A percentile compares a stretch with the other conserved stretches of the same genome.
Conservation (phyloP, 768 basidiomycete genomes). For the Mycena polygramma region DNA sequence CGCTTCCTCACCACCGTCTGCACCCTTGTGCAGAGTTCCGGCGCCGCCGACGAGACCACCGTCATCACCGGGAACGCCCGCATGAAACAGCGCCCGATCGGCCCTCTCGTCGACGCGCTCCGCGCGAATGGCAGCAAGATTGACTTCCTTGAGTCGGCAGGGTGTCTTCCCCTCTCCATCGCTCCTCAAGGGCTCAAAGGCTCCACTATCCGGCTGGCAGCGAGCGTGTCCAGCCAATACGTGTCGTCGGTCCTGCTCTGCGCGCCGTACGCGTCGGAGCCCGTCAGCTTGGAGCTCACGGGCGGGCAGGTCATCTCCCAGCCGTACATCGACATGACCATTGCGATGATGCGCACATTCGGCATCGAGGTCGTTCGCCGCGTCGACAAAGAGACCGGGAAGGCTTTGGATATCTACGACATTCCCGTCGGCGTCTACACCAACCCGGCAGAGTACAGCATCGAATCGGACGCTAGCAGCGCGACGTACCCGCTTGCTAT, state of each 20-base stretch:
- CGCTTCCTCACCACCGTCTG: conserved; percentile 98
- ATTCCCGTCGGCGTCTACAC: conserved; percentile 85
- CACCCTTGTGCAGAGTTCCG: conserved; percentile 76
- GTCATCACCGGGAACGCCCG: conserved; percentile 97
- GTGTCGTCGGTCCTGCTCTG: conserved; percentile 97
- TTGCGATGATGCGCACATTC: conserved; percentile 97
- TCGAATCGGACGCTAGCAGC: conserved; percentile 95
- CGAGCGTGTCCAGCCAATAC: conserved; percentile 97
- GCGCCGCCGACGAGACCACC: conserved; percentile 64
- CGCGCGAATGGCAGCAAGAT: conserved; percentile 84
- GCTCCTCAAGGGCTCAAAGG: conserved; percentile 87
- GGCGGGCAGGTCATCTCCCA: conserved; percentile 98
- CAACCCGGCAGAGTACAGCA: conserved; percentile 86
- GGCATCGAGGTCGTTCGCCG: conserved; percentile 83
- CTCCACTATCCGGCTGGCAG: conserved; percentile 86
- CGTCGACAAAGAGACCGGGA: conserved; percentile 68
- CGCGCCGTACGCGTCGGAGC: conserved; percentile 89
- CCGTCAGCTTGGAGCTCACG: conserved; percentile 89
- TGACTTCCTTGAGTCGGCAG: conserved; percentile 81
- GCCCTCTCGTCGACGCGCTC: conserved; percentile 93
- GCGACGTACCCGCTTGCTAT: conserved; percentile 98
- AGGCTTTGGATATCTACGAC: conserved; percentile 82
- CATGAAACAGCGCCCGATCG: conserved; percentile 99
- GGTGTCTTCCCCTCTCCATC: conserved; percentile 92
- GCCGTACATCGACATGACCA: conserved; percentile 99